Conservation (phyloP, 148 eudicot species). For the Spergularia bocconei region DNA sequence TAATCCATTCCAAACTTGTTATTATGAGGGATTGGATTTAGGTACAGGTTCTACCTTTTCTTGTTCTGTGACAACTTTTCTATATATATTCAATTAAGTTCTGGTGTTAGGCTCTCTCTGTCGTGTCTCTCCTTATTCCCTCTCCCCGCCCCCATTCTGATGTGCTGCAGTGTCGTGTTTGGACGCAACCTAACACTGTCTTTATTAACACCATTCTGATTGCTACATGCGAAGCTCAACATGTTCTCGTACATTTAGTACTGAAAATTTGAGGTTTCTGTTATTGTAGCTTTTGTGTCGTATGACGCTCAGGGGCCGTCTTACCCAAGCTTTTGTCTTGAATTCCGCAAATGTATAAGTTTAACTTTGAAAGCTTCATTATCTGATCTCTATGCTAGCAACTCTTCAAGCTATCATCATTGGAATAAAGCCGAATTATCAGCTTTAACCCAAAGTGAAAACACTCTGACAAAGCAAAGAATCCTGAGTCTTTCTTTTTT, state of each 20-base stretch:
- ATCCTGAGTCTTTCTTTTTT: conserved; percentile 2
- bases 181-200: too few relatives aligned
- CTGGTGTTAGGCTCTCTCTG: conserved; percentile 14
- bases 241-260: background rate
- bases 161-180: too few relatives aligned
- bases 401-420: background rate
- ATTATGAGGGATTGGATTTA: conserved; percentile 27
- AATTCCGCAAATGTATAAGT: background rate
- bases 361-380: background rate
- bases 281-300: background rate
- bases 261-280: background rate
- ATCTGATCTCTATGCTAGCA: background rate
- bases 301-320: background rate
- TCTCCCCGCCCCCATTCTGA: background rate
- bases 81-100: conserved; percentile 38
- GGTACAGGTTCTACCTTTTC: conserved; percentile 29
- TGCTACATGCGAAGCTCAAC: too few relatives aligned
- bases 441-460: conserved; percentile 20
- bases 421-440: conserved; percentile 10
- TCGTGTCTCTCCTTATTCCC: background rate
- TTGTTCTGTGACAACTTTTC: conserved; percentile 30
- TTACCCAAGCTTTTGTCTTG: background rate
- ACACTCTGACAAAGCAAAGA: conserved; percentile 7
- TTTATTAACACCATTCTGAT: too few relatives aligned
- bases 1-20: conserved; percentile 14